Evolutionary conservation across 2,329 filamentous ascomycete species (phyloP).

Genomic region (Alternaria longipes): DNA sequence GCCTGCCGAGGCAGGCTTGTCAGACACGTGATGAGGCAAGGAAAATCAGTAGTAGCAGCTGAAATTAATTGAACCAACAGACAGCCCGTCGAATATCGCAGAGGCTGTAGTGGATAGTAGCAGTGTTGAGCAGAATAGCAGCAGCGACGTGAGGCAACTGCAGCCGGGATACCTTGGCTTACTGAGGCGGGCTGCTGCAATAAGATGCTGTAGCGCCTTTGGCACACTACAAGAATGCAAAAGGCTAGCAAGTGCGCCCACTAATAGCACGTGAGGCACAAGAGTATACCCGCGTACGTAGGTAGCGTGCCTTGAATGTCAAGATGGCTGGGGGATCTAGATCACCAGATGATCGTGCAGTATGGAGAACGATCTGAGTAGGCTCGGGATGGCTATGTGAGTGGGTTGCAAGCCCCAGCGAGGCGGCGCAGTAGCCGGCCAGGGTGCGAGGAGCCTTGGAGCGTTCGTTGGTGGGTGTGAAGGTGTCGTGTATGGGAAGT

Average conservation of each 20-base stretch:
- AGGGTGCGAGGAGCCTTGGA: neutral
- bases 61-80: constrained; percentile 21
- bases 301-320: neutral
- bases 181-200: constrained; percentile 1
- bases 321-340: constrained; percentile 1
- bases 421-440: neutral
- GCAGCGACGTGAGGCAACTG: constrained; percentile 21
- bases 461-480: constrained; percentile 9
- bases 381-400: constrained; percentile 2
- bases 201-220: neutral
- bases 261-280: neutral
- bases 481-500: constrained; percentile 5
- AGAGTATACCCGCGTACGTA: neutral
- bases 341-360: constrained; percentile 13
- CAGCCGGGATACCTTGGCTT: constrained; percentile 22
- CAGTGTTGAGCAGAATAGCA: constrained; percentile 15
- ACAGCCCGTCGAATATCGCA: constrained; percentile 20
- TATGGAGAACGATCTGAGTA: constrained; percentile 5
- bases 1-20: constrained; percentile 25
- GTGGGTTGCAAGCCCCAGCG: neutral
- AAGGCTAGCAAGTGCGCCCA: neutral
- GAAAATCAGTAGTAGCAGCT: constrained; percentile 13
- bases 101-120: constrained; percentile 19
- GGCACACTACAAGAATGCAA: neutral
- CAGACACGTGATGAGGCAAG: constrained; percentile 18